Evolutionary conservation across 192 early-diverging fungal species (phyloP).

Genomic region (Spizellomyces punctatus): DNA sequence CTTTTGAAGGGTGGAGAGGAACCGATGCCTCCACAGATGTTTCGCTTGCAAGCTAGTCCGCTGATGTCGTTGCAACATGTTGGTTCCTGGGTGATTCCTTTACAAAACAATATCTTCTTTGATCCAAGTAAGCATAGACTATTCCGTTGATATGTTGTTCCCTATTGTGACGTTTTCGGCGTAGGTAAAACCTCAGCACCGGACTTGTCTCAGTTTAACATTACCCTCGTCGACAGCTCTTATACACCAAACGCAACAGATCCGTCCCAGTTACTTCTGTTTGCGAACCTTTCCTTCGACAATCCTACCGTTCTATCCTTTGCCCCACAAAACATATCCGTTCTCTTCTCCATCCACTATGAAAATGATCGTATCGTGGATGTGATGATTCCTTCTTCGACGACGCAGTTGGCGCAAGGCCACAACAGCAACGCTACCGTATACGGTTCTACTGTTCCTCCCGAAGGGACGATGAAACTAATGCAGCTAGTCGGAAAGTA

Average conservation of each 20-base stretch:
- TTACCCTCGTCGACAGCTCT: neutral
- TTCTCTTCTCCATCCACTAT: conserved; percentile 28
- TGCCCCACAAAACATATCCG: conserved; percentile 12
- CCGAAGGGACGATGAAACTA: neutral
- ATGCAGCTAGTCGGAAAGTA: conserved; percentile 28
- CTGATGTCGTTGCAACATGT: conserved; percentile 16
- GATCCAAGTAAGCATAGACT: conserved; percentile 14
- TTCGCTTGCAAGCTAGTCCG: conserved; percentile 22
- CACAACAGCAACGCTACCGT: conserved; percentile 23
- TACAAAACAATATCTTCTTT: conserved; percentile 16
- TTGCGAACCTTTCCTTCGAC: conserved; percentile 10
- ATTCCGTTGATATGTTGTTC: neutral
- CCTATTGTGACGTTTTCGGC: neutral
- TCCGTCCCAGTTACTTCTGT: neutral
- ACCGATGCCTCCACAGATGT: conserved; percentile 9
- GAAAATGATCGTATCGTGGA: conserved; percentile 11
- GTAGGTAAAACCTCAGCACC: conserved; percentile 14
- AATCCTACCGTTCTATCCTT: conserved; percentile 20
- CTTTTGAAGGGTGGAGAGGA: neutral
- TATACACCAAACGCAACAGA: neutral
- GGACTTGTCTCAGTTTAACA: conserved; percentile 10
- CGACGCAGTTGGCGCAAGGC: conserved; percentile 14
- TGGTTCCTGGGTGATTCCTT: conserved; percentile 34
- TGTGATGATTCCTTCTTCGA: conserved; percentile 9
- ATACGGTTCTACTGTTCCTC: neutral